These are phyloP conservation scores for Lanmaoa pseudosensibilis DNA, from an alignment of 768 basidiomycete species.

Conservation along the genomic window DNA sequence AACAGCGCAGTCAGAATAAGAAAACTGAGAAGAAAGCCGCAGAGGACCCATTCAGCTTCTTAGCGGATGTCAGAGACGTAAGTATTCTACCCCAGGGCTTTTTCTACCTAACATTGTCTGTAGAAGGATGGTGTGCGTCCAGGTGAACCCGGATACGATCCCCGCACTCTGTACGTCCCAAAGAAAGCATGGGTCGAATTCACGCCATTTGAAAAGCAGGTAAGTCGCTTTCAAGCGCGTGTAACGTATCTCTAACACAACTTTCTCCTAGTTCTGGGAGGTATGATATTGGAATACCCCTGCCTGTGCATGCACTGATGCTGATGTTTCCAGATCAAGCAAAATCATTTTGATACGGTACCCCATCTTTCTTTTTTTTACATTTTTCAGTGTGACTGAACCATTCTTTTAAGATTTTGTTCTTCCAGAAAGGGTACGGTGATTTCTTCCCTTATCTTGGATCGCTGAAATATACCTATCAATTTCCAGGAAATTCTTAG, in stretches of 20 bases:
- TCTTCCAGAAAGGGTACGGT: slow-evolving; percentile 94
- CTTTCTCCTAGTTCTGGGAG: slow-evolving; percentile 64
- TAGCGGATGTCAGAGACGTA: slow-evolving; percentile 72
- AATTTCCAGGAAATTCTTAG: slow-evolving; percentile 70
- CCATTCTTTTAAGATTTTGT: slow-evolving; percentile 60
- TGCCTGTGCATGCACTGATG: background rate
- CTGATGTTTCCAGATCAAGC: slow-evolving; percentile 77
- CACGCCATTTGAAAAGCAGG: slow-evolving; percentile 95
- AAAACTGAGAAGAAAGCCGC: slow-evolving; percentile 80
- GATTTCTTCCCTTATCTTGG: slow-evolving; percentile 2
- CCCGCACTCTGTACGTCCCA: slow-evolving; percentile 83
- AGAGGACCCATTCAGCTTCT: slow-evolving; percentile 77
- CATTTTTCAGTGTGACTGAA: slow-evolving; percentile 17
- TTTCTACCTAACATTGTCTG: background rate
- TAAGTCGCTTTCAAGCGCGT: slow-evolving; percentile 22
- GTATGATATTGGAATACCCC: slow-evolving; percentile 35
- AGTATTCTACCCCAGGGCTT: slow-evolving; percentile 14
- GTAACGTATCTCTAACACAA: background rate
- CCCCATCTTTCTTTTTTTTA: slow-evolving; percentile 7
- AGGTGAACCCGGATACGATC: slow-evolving; percentile 86
- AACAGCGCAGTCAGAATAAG: slow-evolving; percentile 68
- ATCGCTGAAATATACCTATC: slow-evolving; percentile 15
- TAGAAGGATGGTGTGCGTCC: slow-evolving; percentile 82
- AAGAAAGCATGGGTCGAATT: slow-evolving; percentile 74
- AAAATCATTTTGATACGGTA: slow-evolving; percentile 95